phyloP scores from a whole-genome alignment of 148 eudicot species.

The Rhododendron griersonianum region DNA sequence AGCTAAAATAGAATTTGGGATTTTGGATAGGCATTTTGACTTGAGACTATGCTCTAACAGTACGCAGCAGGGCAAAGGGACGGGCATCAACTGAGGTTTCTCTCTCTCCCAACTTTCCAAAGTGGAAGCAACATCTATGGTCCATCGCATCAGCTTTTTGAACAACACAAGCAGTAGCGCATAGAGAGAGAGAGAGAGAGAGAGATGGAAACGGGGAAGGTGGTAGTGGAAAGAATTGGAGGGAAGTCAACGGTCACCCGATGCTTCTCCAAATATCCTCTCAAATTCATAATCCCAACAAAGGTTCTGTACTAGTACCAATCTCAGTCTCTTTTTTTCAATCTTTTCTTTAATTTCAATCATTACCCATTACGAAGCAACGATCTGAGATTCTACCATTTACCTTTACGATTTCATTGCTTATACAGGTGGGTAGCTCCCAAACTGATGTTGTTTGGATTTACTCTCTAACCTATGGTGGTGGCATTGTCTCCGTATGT shows the following conservation, averaged over 20 bases:
- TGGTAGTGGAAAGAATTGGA: constrained; percentile 51
- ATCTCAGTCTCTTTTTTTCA: background rate
- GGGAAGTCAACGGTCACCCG: constrained; percentile 74
- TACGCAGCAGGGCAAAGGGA: background rate
- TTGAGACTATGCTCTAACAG: too few relatives aligned
- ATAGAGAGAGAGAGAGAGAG: background rate
- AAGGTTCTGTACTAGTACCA: constrained; percentile 38
- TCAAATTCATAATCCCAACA: constrained; percentile 80
- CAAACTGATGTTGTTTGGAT: constrained; percentile 85
- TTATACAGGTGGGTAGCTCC: constrained; percentile 61
- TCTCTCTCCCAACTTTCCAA: background rate
- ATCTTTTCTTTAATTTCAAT: background rate
- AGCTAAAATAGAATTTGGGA: too few relatives aligned
- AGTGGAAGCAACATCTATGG: background rate
- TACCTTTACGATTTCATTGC: background rate
- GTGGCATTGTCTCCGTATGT: constrained; percentile 90
- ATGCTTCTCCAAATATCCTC: constrained; percentile 83
- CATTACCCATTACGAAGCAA: background rate
- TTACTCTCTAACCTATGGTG: constrained; percentile 88
- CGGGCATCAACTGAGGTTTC: background rate
- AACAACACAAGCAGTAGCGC: background rate
- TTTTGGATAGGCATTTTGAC: too few relatives aligned
- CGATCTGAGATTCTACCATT: background rate
- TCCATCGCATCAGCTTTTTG: background rate
- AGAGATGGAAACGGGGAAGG: constrained; percentile 56